Base-by-base conservation (phyloP, 1,139 yeast genomes). In the Martiniozyma asiatica region DNA sequence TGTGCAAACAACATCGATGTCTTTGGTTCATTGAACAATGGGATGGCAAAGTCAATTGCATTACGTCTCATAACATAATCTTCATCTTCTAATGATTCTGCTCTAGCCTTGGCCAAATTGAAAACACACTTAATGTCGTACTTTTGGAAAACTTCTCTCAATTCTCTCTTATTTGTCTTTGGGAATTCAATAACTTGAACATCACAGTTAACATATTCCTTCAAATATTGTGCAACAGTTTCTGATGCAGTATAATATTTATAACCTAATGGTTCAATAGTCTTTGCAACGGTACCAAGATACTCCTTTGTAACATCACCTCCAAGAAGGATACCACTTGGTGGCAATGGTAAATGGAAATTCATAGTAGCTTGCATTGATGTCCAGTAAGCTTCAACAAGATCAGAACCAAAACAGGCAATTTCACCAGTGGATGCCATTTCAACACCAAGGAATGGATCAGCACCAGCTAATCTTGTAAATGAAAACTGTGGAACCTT, bases 381-480 rank as follows among this genome's bases (percentile, higher is more conserved):
- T 22, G 96, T 79, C 97, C 97, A 89, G 66, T 89, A 89, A 23
- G 97, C 95, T 58, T 89, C 98, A 39, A 70, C 53, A 41, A 78
- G 59, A 56, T 84, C 78, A 42, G 64, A 65, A 48, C 98, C 98
- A 53, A 89, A 89, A 55, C 95, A 81, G 17, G 98, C 98, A 51
- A 89, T 79, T 63, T 89, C 98, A 55, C 98, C 98, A 30, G 98
- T 89, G 10, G 97, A 87, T 6, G 97, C 80, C 98, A 89, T 89
- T 63, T 89, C 98, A 43, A 89, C 98, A 38, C 98, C 98, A 52
- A 89, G 68, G 68, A 81, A 85, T 42, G 98, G 98, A 57, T 89
- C 98, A 27, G 98, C 98, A 43, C 98, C 98, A 10, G 97, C 96
- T 49, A 89, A 69, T 63, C 98, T 79, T 26, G 98, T 85, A 65